Percentiles rank a stretch among this genome's conserved stretches.
phyloP scores from a whole-genome alignment of 2,329 filamentous ascomycete species.

The Diaporthe vexans region DNA sequence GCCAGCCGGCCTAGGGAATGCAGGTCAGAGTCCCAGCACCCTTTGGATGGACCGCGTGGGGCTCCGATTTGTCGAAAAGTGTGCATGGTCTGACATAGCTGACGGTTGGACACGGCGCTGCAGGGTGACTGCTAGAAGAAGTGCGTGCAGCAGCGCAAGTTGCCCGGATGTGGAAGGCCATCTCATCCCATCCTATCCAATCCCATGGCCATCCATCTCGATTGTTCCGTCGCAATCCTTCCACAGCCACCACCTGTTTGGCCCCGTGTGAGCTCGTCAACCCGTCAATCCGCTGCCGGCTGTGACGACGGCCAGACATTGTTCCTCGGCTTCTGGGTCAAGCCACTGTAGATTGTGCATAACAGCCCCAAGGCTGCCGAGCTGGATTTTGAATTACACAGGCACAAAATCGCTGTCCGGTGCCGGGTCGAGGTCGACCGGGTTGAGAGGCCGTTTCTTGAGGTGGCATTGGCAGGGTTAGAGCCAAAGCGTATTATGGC shows the following conservation, averaged over 20 bases:
- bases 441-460: slow-evolving; percentile 6
- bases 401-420: not conserved
- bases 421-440: not conserved
- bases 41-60: slow-evolving; percentile 10
- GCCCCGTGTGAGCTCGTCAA: slow-evolving; percentile 18
- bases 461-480: slow-evolving; percentile 18
- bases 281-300: not conserved
- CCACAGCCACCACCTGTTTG: slow-evolving; percentile 13
- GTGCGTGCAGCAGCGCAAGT: slow-evolving; percentile 28
- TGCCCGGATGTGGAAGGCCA: slow-evolving; percentile 28
- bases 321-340: not conserved
- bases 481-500: slow-evolving; percentile 19
- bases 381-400: not conserved
- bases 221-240: slow-evolving; percentile 18
- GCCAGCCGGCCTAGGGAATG: slow-evolving; percentile 17
- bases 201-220: slow-evolving; percentile 22
- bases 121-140: slow-evolving; percentile 35
- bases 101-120: slow-evolving; percentile 34
- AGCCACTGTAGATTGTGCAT: not conserved
- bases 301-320: not conserved
- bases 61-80: slow-evolving; percentile 29
- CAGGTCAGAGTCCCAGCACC: slow-evolving; percentile 27
- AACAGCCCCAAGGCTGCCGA: not conserved
- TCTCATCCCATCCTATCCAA: slow-evolving; percentile 3
- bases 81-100: slow-evolving; percentile 31